phyloP scores from a whole-genome alignment of 352 stramenopile species.

The Globisporangium echinulatum region DNA sequence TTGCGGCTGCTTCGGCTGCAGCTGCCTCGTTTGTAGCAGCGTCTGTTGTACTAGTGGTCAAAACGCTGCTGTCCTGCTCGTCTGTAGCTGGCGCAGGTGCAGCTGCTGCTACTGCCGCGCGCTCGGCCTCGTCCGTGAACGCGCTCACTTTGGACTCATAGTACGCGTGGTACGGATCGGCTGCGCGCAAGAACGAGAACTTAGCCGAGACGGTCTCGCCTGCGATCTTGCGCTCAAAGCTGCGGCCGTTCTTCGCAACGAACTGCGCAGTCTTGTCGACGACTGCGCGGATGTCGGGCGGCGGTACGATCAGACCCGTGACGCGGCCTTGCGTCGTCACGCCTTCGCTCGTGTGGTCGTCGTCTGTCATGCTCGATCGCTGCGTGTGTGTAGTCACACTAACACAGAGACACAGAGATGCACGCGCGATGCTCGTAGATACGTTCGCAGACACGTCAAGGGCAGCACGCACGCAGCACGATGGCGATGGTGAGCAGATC shows the following conservation, averaged over 20 bases:
- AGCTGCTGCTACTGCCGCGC: conserved; percentile 11
- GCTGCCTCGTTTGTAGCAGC: conserved; percentile 9
- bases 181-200: conserved; percentile 95
- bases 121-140: conserved; percentile 49
- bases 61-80: background rate
- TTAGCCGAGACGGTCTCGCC: conserved; percentile 94
- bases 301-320: conserved; percentile 94
- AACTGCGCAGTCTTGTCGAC: conserved; percentile 98
- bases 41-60: background rate
- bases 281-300: conserved; percentile 96
- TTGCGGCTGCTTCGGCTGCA: conserved; percentile 13
- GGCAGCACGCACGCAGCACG: too few species aligned
- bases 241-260: conserved; percentile 96
- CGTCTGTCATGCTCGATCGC: background rate
- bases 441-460: too few species aligned
- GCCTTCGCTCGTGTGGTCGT: conserved; percentile 9
- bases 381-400: background rate
- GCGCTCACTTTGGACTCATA: conserved; percentile 96
- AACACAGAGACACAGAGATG: background rate
- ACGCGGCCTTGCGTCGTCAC: conserved; percentile 63
- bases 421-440: too few species aligned
- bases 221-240: conserved; percentile 96
- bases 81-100: conserved; percentile 8
- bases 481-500: background rate
- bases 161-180: conserved; percentile 97